A percentile compares a stretch with the other conserved stretches of the same genome.
Evolutionary conservation across 2,329 filamentous ascomycete species (phyloP).

Genomic region (Herpotrichia juniperi): DNA sequence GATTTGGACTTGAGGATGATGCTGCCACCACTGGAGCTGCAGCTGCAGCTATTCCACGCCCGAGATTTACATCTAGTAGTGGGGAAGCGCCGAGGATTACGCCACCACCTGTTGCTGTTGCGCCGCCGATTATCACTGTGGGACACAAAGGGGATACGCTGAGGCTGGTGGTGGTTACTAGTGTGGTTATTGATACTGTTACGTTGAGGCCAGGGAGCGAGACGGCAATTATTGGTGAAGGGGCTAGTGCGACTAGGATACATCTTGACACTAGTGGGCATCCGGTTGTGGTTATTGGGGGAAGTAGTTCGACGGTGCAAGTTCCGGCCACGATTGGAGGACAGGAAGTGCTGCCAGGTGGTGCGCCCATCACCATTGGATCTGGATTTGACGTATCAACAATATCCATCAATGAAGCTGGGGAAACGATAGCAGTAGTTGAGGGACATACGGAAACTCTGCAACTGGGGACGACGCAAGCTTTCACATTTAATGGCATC

Average conservation of each 20-base stretch:
- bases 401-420: slow-evolving; percentile 10
- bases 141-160: slow-evolving; percentile 1
- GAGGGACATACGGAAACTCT: slow-evolving; percentile 8
- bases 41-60: background rate
- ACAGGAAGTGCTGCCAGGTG: slow-evolving; percentile 8
- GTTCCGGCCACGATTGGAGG: slow-evolving; percentile 5
- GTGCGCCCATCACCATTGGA: slow-evolving; percentile 10
- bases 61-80: background rate
- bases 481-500: slow-evolving; percentile 11
- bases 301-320: slow-evolving; percentile 8
- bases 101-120: background rate
- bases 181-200: slow-evolving; percentile 5
- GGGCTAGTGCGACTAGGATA: slow-evolving; percentile 8
- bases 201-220: slow-evolving; percentile 13
- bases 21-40: too few relatives aligned
- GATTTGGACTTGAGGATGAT: background rate
- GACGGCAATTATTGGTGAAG: slow-evolving; percentile 13
- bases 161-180: slow-evolving; percentile 4
- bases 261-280: slow-evolving; percentile 13
- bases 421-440: slow-evolving; percentile 12
- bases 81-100: background rate
- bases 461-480: background rate
- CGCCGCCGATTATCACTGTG: background rate
- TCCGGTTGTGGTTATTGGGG: slow-evolving; percentile 12
- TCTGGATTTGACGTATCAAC: slow-evolving; percentile 1